phyloP scores from a whole-genome alignment of 257 asterid species.

The Fraxinus excelsior region DNA sequence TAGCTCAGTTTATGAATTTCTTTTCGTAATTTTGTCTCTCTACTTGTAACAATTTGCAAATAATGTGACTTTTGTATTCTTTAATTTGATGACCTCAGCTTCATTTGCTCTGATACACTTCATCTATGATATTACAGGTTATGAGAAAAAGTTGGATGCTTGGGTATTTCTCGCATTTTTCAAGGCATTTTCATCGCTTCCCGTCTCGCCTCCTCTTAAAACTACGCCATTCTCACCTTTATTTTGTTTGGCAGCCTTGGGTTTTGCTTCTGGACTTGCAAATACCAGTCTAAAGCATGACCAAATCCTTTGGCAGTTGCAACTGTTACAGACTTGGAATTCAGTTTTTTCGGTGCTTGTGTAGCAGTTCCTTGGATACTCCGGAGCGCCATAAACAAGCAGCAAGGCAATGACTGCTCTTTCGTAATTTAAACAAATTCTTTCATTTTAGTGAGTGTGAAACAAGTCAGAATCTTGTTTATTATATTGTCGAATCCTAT shows the following conservation, averaged over 20 bases:
- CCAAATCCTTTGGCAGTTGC: conserved; percentile 81
- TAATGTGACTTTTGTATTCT: not conserved
- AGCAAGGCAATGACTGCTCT: conserved; percentile 85
- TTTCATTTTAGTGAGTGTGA: not conserved
- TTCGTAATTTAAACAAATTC: conserved; percentile 49
- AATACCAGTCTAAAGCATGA: conserved; percentile 74
- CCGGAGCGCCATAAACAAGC: conserved; percentile 86
- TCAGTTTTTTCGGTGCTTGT: conserved; percentile 78
- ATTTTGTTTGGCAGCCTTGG: conserved; percentile 77
- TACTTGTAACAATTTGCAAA: no score
- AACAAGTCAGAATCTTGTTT: no score
- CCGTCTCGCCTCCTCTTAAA: conserved; percentile 71
- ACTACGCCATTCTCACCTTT: conserved; percentile 75
- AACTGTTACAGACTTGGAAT: conserved; percentile 79
- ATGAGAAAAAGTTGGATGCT: conserved; percentile 89
- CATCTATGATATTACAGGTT: conserved; percentile 43
- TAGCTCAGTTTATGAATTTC: not conserved
- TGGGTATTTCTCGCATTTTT: conserved; percentile 79
- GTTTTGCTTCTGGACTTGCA: conserved; percentile 90
- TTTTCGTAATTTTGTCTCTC: no score
- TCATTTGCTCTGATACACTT: not conserved
- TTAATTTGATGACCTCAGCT: not conserved
- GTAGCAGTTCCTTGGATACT: conserved; percentile 77
- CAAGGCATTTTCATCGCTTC: no score
- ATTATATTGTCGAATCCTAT: not conserved